Percentiles rank a stretch among this genome's conserved stretches.
phyloP scores from a whole-genome alignment of 495 filamentous ascomycete species.

The Letharia lupina region DNA sequence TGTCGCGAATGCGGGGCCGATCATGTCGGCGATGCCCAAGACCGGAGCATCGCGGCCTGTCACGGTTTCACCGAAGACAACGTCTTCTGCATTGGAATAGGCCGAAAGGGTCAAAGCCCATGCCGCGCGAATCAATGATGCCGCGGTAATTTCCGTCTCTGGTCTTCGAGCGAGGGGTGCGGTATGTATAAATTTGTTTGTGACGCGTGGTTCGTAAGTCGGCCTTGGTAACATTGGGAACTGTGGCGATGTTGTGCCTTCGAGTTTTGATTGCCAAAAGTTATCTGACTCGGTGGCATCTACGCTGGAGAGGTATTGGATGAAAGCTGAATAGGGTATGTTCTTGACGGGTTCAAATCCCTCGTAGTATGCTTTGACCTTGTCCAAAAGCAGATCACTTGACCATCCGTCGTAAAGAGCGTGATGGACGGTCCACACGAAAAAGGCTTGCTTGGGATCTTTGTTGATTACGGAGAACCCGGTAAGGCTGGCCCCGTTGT shows the following conservation, averaged over 20 bases:
- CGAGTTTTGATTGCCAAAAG: conserved; percentile 42
- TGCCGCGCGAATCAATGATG: conserved; percentile 52
- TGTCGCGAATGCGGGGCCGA: conserved; percentile 56
- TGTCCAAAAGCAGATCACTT: conserved; percentile 46
- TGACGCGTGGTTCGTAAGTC: conserved; percentile 46
- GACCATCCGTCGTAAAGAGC: conserved; percentile 64
- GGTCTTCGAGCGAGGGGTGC: conserved; percentile 35
- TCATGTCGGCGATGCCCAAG: conserved; percentile 39
- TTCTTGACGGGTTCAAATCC: background rate
- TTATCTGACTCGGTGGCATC: conserved; percentile 32
- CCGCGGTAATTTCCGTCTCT: conserved; percentile 41
- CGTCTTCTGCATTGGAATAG: conserved; percentile 47
- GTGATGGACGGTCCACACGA: conserved; percentile 59
- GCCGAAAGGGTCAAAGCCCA: conserved; percentile 52
- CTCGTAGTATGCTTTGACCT: conserved; percentile 29
- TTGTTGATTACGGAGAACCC: conserved; percentile 44
- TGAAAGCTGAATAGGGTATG: conserved; percentile 29
- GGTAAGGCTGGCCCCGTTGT: conserved; percentile 41
- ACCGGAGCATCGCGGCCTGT: conserved; percentile 42
- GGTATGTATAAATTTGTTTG: conserved; percentile 44
- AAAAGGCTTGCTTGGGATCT: conserved; percentile 32
- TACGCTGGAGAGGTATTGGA: conserved; percentile 34
- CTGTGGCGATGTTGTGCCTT: conserved; percentile 45
- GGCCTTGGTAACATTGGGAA: conserved; percentile 49
- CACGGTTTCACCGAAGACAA: conserved; percentile 52